A percentile compares a stretch with the other conserved stretches of the same genome.
phyloP scores from a whole-genome alignment of 2,329 filamentous ascomycete genomes.

The Botryotinia globosa region DNA sequence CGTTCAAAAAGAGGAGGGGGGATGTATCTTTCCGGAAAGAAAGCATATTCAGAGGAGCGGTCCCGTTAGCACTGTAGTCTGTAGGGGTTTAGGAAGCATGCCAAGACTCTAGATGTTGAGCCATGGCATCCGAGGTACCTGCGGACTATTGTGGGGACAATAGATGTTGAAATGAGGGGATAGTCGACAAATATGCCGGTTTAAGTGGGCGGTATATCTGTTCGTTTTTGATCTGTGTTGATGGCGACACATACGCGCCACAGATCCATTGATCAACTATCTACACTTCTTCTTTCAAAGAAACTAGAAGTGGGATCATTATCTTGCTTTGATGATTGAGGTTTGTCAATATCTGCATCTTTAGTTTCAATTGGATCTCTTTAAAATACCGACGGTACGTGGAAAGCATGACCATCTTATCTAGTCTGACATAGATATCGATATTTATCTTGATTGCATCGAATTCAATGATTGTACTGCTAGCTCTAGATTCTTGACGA shows the following conservation, averaged over 20 bases:
- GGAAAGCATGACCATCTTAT: not conserved
- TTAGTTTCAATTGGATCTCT: not conserved
- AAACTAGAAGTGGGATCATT: not conserved
- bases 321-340: not conserved
- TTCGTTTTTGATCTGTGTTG: not conserved
- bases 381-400: not conserved
- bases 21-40: slow-evolving; percentile 1
- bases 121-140: slow-evolving; percentile 6
- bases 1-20: not conserved
- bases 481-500: not conserved
- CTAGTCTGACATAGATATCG: not conserved
- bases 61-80: not conserved
- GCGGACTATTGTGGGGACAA: not conserved
- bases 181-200: not conserved
- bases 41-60: not conserved
- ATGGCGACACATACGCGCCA: not conserved
- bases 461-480: not conserved
- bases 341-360: not conserved
- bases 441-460: not conserved
- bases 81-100: not conserved
- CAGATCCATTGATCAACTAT: slow-evolving; percentile 7
- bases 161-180: slow-evolving; percentile 13
- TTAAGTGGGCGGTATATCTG: slow-evolving; percentile 1
- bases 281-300: not conserved
- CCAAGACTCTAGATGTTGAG: slow-evolving; percentile 8